phyloP scores from a whole-genome alignment of 345 rosid species.

The Jatropha curcas region DNA sequence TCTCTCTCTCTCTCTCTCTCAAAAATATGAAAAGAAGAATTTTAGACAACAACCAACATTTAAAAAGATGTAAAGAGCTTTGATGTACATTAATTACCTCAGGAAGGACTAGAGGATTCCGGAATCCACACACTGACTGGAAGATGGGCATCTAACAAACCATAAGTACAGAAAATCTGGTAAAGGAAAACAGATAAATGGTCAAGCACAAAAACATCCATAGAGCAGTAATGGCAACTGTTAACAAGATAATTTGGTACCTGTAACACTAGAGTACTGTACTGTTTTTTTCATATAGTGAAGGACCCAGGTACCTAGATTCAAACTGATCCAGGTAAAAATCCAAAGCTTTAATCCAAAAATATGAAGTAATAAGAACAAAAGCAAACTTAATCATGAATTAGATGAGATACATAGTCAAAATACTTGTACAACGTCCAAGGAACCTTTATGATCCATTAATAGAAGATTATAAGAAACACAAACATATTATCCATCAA shows the following conservation, averaged over 20 bases:
- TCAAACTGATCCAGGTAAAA: conserved; percentile 43
- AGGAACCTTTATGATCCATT: conserved; percentile 24
- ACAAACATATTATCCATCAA: conserved; percentile 36
- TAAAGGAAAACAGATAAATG: conserved; percentile 19
- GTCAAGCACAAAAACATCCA: conserved; percentile 7
- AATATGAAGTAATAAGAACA: conserved; percentile 22
- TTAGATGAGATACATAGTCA: conserved; percentile 32
- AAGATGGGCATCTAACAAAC: conserved; percentile 6
- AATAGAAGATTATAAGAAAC: conserved; percentile 27
- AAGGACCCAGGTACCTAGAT: conserved; percentile 32
- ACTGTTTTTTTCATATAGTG: conserved; percentile 33
- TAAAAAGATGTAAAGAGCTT: background rate
- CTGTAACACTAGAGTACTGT: conserved; percentile 35
- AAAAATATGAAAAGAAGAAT: background rate
- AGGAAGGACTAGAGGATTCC: conserved; percentile 6
- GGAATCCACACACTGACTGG: conserved; percentile 19
- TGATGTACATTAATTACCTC: conserved; percentile 27
- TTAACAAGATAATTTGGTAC: conserved; percentile 29
- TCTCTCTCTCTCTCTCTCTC: too few relatives aligned
- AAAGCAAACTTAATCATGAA: conserved; percentile 25
- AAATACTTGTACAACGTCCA: conserved; percentile 24
- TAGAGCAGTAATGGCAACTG: conserved; percentile 12
- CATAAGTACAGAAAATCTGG: conserved; percentile 19
- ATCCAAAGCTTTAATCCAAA: conserved; percentile 30
- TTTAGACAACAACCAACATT: background rate